Evolutionary conservation across 208 protist species (phyloP).

Genomic region (Porcisia deanei): DNA sequence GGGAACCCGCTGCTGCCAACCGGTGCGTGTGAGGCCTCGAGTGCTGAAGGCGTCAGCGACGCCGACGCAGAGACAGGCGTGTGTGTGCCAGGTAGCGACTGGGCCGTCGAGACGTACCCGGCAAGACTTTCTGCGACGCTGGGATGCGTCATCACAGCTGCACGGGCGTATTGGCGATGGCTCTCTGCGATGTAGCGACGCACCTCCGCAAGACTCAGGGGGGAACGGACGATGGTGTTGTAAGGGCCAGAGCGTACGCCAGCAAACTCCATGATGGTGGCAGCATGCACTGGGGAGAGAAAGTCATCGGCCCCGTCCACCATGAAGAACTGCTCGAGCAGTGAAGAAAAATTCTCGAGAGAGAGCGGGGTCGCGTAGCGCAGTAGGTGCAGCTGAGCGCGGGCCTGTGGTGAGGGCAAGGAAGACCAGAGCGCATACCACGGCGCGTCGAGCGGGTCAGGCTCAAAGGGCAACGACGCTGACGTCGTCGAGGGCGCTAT

Average conservation of each 20-base stretch:
- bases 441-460: slow-evolving; percentile 23
- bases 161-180: slow-evolving; percentile 42
- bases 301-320: slow-evolving; percentile 72
- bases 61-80: not conserved
- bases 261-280: slow-evolving; percentile 86
- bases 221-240: slow-evolving; percentile 46
- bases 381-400: slow-evolving; percentile 41
- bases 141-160: not conserved
- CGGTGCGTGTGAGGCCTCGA: not conserved
- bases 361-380: slow-evolving; percentile 57
- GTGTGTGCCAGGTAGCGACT: not conserved
- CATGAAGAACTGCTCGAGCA: slow-evolving; percentile 66
- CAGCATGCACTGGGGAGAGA: slow-evolving; percentile 51
- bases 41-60: not conserved
- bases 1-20: not conserved
- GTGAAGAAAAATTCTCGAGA: slow-evolving; percentile 54
- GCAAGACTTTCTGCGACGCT: not conserved
- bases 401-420: slow-evolving; percentile 36
- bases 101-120: not conserved
- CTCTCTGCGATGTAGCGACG: slow-evolving; percentile 59
- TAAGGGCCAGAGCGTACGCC: slow-evolving; percentile 71
- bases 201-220: slow-evolving; percentile 59
- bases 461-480: not conserved
- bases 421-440: slow-evolving; percentile 33
- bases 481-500: not conserved